phyloP scores from a whole-genome alignment of 176 grass and related monocot genomes.

The Aegilops speltoides region DNA sequence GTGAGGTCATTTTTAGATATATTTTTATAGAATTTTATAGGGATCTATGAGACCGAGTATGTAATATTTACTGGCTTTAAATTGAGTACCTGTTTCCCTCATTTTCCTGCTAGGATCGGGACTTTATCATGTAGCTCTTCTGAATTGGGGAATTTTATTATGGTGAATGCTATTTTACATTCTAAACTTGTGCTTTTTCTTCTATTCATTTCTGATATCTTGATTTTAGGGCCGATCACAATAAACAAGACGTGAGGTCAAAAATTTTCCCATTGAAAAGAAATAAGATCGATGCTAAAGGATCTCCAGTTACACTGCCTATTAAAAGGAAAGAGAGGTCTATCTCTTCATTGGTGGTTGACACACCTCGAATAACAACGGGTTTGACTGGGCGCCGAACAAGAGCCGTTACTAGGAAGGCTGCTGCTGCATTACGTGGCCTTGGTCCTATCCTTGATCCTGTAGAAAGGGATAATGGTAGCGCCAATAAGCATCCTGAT shows the following conservation, averaged over 20 bases:
- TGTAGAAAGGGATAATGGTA: slow-evolving; percentile 47
- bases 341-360: slow-evolving; percentile 76
- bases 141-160: neutral
- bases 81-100: too few relatives aligned
- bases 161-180: slow-evolving; percentile 7
- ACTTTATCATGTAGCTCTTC: neutral
- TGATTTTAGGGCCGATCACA: slow-evolving; percentile 77
- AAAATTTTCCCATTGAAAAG: slow-evolving; percentile 82
- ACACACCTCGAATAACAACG: slow-evolving; percentile 58
- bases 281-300: slow-evolving; percentile 58
- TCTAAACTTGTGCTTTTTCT: neutral
- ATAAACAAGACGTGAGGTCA: slow-evolving; percentile 72
- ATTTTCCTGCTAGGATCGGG: too few relatives aligned
- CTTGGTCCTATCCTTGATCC: slow-evolving; percentile 64
- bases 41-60: too few relatives aligned
- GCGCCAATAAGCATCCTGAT: slow-evolving; percentile 43
- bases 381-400: slow-evolving; percentile 60
- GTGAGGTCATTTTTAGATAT: neutral
- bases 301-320: slow-evolving; percentile 45
- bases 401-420: slow-evolving; percentile 65
- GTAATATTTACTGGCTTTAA: too few relatives aligned
- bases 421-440: slow-evolving; percentile 49
- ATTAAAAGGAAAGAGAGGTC: slow-evolving; percentile 67
- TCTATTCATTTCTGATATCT: slow-evolving; percentile 14
- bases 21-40: too few relatives aligned